Evolutionary conservation across 805 yeast species (phyloP), one percentile per base, ranked within the genome.

Genomic region (Blastobotrys parvus): DNA sequence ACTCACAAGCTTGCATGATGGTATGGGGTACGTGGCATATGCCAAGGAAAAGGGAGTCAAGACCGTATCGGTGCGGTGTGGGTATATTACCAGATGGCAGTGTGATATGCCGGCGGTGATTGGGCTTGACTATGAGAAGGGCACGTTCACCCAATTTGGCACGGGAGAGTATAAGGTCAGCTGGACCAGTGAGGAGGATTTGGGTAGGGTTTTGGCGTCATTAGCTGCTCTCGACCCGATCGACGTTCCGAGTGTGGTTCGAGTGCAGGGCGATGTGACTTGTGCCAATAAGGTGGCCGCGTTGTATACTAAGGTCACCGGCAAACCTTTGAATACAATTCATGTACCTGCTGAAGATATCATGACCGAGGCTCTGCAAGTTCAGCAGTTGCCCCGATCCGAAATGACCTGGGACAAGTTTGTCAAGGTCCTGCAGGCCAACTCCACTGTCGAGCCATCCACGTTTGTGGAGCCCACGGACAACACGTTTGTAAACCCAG

Each of bases 61-160:
- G 20, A 18, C 21, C 6, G 35, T 32, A 5, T 3, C n/a, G 11
- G 7, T 32, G 8, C n/a, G 17, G 11, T 17, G n/a, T 13, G 15
- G 19, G 11, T 32, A 15, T 17, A 15, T 32, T 20, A 32, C 11
- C 20, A 17, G 17, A 5, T 32, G 35, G 35, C 7, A 5, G 11
- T 3, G 15, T 17, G 21, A 32, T 6, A 16, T 10, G 13, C 15
- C 40, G 4, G 33, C 35, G 8, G 29, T 35, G 3, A 13, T 41
- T 4, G 42, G 43, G 17, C 19, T 41, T 18, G 39, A 41, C 35
- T 10, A 21, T 7, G 35, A 16, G n/a, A 35, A 41, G 33, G 16
- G 17, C 4, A 18, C 21, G 20, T 18, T n/a, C 11, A 32, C 19
- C 4, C 35, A 20, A 11, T n/a, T 16, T 8, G 35, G 18, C 20